These are phyloP conservation scores for Phaeomoniella chlamydospora DNA, from an alignment of 2,329 filamentous ascomycete species.

Conservation along the genomic window DNA sequence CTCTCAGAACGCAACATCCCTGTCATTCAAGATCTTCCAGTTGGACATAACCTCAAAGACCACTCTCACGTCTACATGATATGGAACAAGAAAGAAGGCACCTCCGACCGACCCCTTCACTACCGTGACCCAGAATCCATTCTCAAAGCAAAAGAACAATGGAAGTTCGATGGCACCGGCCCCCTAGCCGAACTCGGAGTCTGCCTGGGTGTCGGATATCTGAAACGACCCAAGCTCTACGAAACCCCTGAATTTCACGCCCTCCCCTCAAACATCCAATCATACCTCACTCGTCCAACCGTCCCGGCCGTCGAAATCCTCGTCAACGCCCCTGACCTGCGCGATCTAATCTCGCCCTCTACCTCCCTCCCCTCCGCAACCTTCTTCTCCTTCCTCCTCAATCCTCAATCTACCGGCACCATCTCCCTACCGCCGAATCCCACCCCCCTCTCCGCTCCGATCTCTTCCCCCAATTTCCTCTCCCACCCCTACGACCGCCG, in stretches of 20 bases:
- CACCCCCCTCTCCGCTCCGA: slow-evolving; percentile 34
- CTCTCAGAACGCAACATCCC: slow-evolving; percentile 26
- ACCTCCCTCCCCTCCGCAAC: no score
- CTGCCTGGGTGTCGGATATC: slow-evolving; percentile 20
- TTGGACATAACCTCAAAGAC: slow-evolving; percentile 32
- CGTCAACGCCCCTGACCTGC: no score
- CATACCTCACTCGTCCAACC: slow-evolving; percentile 31
- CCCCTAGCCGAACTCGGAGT: slow-evolving; percentile 18
- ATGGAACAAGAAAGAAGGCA: slow-evolving; percentile 24
- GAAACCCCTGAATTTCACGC: slow-evolving; percentile 33
- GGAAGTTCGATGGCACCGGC: slow-evolving; percentile 26
- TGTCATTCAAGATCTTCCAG: slow-evolving; percentile 21
- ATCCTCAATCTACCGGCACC: no score
- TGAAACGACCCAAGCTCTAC: slow-evolving; percentile 26
- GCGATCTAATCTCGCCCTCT: no score
- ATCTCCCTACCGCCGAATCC: slow-evolving; percentile 8
- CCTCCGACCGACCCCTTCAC: slow-evolving; percentile 29
- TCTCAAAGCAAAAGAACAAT: slow-evolving; percentile 32
- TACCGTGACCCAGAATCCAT: slow-evolving; percentile 27
- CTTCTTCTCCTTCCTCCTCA: neutral
- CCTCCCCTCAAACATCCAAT: slow-evolving; percentile 28
- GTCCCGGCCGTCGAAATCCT: slow-evolving; percentile 44
- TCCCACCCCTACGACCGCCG: slow-evolving; percentile 39
- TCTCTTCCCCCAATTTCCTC: slow-evolving; percentile 39
- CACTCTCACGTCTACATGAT: slow-evolving; percentile 19